Conservation (phyloP, 352 stramenopile genomes). For the Phytopythium aichiense region DNA sequence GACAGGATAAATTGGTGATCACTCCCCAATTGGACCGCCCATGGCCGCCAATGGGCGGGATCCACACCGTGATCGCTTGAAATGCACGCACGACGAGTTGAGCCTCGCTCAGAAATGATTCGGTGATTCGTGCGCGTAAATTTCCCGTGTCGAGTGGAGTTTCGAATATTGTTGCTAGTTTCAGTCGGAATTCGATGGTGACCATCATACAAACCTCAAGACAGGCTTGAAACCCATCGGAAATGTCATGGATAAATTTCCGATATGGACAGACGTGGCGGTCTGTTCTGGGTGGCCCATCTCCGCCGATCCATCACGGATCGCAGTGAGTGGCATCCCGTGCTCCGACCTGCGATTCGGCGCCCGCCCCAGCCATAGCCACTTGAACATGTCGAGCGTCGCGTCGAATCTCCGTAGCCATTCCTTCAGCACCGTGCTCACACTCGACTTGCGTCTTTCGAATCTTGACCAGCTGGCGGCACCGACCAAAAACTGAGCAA, state of each 20-base stretch:
- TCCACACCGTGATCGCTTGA: not conserved
- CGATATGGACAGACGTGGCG: not conserved
- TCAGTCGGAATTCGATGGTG: too few species aligned
- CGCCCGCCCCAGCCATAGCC: not conserved
- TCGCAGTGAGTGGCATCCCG: not conserved
- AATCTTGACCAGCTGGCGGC: not conserved
- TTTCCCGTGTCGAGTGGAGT: too few species aligned
- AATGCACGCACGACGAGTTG: not conserved
- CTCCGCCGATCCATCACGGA: slow-evolving; percentile 1
- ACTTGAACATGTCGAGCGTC: slow-evolving; percentile 3
- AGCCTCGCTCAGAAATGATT: not conserved
- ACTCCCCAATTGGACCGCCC: not conserved
- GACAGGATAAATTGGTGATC: not conserved
- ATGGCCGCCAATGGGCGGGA: too few species aligned
- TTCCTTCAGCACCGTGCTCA: slow-evolving; percentile 1
- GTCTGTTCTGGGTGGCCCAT: not conserved
- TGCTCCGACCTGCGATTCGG: not conserved
- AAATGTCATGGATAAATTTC: too few species aligned
- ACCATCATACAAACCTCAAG: too few species aligned
- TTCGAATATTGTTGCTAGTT: too few species aligned
- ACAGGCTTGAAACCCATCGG: too few species aligned
- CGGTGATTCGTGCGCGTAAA: not conserved
- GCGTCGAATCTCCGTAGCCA: slow-evolving; percentile 8
- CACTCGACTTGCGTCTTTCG: not conserved
- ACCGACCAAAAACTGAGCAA: not conserved